Evolutionary conservation across 192 early-diverging fungal species (phyloP), one percentile per base, ranked within the genome.

Genomic region (Endogone sp.): DNA sequence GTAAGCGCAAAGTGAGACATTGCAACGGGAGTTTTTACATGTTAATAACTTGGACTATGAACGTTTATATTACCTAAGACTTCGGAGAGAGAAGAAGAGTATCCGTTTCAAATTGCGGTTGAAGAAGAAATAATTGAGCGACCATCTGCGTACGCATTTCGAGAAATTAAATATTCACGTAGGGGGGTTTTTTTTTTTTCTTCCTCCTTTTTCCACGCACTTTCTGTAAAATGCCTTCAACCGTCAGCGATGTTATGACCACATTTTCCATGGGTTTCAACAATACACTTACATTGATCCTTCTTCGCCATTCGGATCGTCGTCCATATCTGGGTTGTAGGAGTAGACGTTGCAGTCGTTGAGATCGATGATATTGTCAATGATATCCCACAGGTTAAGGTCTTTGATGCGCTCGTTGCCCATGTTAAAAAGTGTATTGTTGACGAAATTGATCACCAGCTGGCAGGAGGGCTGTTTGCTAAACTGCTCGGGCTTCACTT

Each of bases 111-210:
- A 75, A 70, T 90, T 89, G 65, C 89, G 87, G 77, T 99, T 98
- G 68, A 92, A 91, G 81, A 99, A 98, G 73, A 99, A 98, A 85
- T 95, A 95, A 86, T 99, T 95, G 78, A 97, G 93, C 29, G 93
- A 93, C 95, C 94, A 96, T 57, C 93, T 94, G 69, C 26, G 37
- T 22, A 69, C 54, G 29, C 68, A 62, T 70, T 71, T 49, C 16
- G 16, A 16, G 37, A 49, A 49, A 49, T 49, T 16, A 49, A 16
- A 49, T 49, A 49, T 1, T n/a, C n/a, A n/a, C n/a, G n/a, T n/a
- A n/a, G n/a, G n/a, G n/a, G n/a, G n/a, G n/a, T n/a, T n/a, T n/a
- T n/a, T n/a, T n/a, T n/a, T n/a, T n/a, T n/a, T n/a, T n/a, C n/a
- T n/a, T n/a, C n/a, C n/a, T n/a, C n/a, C n/a, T n/a, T n/a, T n/a